These are phyloP conservation scores for Dysphania ambrosioides DNA, from an alignment of 148 eudicot genomes.

Conservation along the genomic window DNA sequence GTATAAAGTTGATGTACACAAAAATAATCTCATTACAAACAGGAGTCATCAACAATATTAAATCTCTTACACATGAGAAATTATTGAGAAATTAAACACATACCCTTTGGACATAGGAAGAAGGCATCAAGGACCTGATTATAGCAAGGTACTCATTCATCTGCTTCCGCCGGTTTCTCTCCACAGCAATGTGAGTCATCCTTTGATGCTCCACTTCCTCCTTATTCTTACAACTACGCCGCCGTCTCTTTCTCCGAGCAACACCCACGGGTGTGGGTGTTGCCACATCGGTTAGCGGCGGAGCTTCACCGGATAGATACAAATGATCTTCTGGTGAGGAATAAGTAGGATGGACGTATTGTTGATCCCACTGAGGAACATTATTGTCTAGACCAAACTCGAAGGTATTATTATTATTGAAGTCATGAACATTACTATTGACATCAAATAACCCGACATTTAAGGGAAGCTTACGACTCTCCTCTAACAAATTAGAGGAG, in stretches of 20 bases:
- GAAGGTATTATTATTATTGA: constrained; percentile 16
- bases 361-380: constrained; percentile 20
- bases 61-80: no score
- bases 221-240: constrained; percentile 53
- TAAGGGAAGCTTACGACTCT: not conserved
- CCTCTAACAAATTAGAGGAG: constrained; percentile 5
- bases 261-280: constrained; percentile 19
- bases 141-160: constrained; percentile 86
- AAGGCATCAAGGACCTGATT: constrained; percentile 75
- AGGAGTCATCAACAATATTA: no score
- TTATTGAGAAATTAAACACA: no score
- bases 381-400: constrained; percentile 7
- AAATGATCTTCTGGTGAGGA: constrained; percentile 36
- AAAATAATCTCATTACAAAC: no score
- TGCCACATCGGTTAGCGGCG: constrained; percentile 12
- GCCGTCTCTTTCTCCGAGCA: constrained; percentile 38
- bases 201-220: constrained; percentile 85
- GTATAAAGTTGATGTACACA: no score
- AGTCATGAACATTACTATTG: not conserved
- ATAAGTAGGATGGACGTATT: constrained; percentile 16
- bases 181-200: constrained; percentile 87
- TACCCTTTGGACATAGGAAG: constrained; percentile 79
- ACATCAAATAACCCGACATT: constrained; percentile 17
- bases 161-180: constrained; percentile 79
- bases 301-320: constrained; percentile 21